Conservation (phyloP, 208 protist genomes). For the Trypanosoma theileri region DNA sequence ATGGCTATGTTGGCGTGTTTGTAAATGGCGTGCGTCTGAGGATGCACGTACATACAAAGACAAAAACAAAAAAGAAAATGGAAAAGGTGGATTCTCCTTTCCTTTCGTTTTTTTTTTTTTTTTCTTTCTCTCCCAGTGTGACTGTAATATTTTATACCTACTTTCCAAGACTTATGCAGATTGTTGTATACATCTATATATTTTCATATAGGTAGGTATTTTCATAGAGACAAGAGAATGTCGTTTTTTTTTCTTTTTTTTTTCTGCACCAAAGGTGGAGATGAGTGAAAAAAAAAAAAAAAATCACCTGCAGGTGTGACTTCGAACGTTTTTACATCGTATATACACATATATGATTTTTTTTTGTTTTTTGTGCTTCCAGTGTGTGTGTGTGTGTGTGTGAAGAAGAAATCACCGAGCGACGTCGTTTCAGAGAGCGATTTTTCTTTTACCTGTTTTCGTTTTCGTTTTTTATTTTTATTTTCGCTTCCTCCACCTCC, state of each 20-base stretch:
- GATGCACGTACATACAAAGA: not conserved
- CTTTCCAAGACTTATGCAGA: too few relatives aligned
- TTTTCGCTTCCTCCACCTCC: not conserved
- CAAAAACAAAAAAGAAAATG: too few relatives aligned
- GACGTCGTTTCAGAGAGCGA: not conserved
- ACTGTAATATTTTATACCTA: not conserved
- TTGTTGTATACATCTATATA: constrained; percentile 12
- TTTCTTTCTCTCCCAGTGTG: not conserved
- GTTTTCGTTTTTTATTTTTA: constrained; percentile 19
- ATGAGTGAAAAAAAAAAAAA: not conserved
- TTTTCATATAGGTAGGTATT: not conserved
- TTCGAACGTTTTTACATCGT: not conserved
- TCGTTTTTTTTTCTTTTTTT: too few relatives aligned
- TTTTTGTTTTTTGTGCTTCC: too few relatives aligned
- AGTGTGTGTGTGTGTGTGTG: too few relatives aligned
- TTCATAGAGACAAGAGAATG: too few relatives aligned
- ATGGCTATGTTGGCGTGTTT: not conserved
- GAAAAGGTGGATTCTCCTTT: too few relatives aligned
- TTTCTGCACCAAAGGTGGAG: not conserved
- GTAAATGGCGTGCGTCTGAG: not conserved
- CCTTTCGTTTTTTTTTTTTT: not conserved
- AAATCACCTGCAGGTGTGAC: not conserved
- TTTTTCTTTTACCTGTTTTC: not conserved
- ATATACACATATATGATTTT: too few relatives aligned
- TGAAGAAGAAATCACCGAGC: too few relatives aligned